These are phyloP conservation scores for Mucor circinelloides DNA, from an alignment of 371 early-diverging fungal species.

Conservation along the genomic window DNA sequence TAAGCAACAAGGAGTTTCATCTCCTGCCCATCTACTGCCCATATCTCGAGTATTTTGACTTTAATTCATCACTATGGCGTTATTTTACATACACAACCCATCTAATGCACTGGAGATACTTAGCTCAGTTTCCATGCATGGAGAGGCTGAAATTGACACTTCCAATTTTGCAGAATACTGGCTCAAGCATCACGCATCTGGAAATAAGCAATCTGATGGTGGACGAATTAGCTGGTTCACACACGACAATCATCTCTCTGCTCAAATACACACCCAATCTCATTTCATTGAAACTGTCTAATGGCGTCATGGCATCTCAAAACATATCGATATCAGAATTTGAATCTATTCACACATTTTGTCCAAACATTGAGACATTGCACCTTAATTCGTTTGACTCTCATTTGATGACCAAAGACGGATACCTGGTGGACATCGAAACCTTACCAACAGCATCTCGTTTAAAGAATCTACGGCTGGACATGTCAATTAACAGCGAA, in stretches of 20 bases:
- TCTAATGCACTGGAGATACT: background rate
- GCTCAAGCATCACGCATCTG: background rate
- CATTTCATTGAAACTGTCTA: background rate
- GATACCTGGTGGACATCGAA: conserved; percentile 3
- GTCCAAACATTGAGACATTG: conserved; percentile 4
- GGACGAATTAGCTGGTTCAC: background rate
- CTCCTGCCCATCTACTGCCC: conserved; percentile 8
- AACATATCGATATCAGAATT: conserved; percentile 11
- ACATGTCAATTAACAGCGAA: conserved; percentile 11
- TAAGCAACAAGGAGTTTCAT: conserved; percentile 13
- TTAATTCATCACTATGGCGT: conserved; percentile 8
- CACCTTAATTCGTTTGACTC: background rate
- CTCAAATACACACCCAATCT: conserved; percentile 11
- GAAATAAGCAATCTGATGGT: conserved; percentile 1
- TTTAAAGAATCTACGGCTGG: background rate
- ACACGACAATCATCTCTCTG: background rate
- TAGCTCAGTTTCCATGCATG: conserved; percentile 10
- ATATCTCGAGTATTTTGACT: conserved; percentile 12
- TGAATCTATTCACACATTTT: conserved; percentile 17
- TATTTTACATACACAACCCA: conserved; percentile 5
- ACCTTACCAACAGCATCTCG: conserved; percentile 1
- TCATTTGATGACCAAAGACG: background rate
- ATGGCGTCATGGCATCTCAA: background rate
- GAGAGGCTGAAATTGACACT: conserved; percentile 5
- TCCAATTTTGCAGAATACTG: conserved; percentile 7